phyloP scores from a whole-genome alignment of 2,329 filamentous ascomycete species.

The Paecilomyces variotii region DNA sequence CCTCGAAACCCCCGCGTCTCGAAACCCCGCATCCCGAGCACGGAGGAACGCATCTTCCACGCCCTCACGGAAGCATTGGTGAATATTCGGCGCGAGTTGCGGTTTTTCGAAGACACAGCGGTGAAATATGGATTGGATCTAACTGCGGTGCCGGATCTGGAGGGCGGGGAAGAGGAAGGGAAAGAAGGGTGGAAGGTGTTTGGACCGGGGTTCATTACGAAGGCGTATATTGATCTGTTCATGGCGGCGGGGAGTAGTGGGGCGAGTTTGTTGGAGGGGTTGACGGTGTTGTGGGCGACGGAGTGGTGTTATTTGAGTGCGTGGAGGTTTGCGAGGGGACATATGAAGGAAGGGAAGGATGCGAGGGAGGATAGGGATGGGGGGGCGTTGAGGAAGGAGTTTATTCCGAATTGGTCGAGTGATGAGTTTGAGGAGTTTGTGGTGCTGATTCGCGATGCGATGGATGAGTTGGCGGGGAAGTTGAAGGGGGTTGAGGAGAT shows the following conservation, averaged over 20 bases:
- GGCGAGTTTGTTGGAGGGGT: constrained; percentile 54
- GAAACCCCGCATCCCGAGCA: constrained; percentile 20
- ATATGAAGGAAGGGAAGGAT: constrained; percentile 21
- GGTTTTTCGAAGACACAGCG: constrained; percentile 60
- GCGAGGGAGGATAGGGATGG: constrained; percentile 50
- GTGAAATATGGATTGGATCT: constrained; percentile 51
- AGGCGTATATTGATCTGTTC: constrained; percentile 51
- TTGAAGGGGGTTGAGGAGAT: constrained; percentile 28
- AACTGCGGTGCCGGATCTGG: constrained; percentile 23
- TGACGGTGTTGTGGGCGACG: constrained; percentile 70
- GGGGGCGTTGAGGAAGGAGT: constrained; percentile 54
- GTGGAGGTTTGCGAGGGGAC: constrained; percentile 41
- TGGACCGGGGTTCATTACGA: constrained; percentile 39
- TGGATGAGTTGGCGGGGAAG: constrained; percentile 46
- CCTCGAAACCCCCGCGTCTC: constrained; percentile 23
- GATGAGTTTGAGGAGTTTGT: constrained; percentile 55
- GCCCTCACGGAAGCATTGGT: constrained; percentile 57
- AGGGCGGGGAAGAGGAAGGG: constrained; percentile 3
- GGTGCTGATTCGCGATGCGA: constrained; percentile 43
- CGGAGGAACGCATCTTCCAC: constrained; percentile 51
- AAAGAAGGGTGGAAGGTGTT: constrained; percentile 12
- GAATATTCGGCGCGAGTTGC: constrained; percentile 59
- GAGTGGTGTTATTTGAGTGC: constrained; percentile 57
- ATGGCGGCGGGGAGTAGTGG: constrained; percentile 47
- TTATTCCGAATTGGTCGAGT: constrained; percentile 63